These are phyloP conservation scores for Zarea fungicola DNA, from an alignment of 2,329 filamentous ascomycete genomes.

Conservation along the genomic window DNA sequence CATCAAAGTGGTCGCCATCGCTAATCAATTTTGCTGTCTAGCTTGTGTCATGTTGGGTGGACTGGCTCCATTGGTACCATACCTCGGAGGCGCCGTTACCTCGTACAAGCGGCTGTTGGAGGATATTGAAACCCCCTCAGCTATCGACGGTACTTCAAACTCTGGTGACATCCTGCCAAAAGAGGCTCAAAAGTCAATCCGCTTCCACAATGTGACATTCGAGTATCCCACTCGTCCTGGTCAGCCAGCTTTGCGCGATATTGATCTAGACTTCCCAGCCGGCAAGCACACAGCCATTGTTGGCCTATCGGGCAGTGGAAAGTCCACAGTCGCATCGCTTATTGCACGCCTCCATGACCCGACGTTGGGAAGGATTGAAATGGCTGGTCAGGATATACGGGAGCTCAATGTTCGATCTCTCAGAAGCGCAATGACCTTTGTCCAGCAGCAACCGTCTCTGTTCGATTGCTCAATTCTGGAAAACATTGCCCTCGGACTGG, in stretches of 20 bases:
- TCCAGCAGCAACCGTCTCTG: slow-evolving; percentile 29
- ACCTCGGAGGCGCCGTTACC: slow-evolving; percentile 48
- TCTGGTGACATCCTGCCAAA: slow-evolving; percentile 33
- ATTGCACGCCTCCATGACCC: slow-evolving; percentile 42
- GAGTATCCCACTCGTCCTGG: slow-evolving; percentile 30
- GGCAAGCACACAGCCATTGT: slow-evolving; percentile 44
- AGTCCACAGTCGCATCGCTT: slow-evolving; percentile 37
- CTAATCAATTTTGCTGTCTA: too few relatives aligned
- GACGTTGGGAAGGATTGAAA: slow-evolving; percentile 30
- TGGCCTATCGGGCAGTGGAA: slow-evolving; percentile 44
- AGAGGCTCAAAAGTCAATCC: slow-evolving; percentile 22
- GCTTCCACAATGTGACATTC: slow-evolving; percentile 30
- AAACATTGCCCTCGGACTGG: slow-evolving; percentile 39
- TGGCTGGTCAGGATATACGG: slow-evolving; percentile 31
- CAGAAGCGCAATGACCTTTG: slow-evolving; percentile 27
- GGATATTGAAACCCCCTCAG: slow-evolving; percentile 44
- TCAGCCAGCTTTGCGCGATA: slow-evolving; percentile 29
- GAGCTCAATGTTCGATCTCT: slow-evolving; percentile 31
- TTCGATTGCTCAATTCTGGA: slow-evolving; percentile 33
- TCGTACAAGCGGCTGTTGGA: slow-evolving; percentile 47
- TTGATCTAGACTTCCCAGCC: slow-evolving; percentile 29
- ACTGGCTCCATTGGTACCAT: slow-evolving; percentile 52
- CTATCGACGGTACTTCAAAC: slow-evolving; percentile 31
- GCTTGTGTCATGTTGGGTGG: slow-evolving; percentile 54
- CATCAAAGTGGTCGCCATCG: too few relatives aligned